Evolutionary conservation across 1,284 basidiomycete genomes (phyloP).

Genomic region (Cutaneotrichosporon dermatis): DNA sequence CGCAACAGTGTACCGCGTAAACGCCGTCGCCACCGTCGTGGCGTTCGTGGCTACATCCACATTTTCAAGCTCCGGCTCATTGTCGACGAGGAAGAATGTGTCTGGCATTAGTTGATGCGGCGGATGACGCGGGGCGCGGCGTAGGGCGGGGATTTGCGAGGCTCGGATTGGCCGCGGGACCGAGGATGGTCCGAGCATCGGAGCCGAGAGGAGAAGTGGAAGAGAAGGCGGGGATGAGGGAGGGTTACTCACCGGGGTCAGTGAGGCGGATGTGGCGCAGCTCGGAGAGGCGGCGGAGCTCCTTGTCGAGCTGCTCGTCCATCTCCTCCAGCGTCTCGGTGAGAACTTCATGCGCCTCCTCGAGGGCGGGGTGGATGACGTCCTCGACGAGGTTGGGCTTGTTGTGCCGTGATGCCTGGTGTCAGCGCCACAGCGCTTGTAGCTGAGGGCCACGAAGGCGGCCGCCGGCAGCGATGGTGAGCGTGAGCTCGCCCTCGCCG

Average conservation of each 20-base stretch:
- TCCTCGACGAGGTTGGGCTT: slow-evolving; percentile 64
- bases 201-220: no score
- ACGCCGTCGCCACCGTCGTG: slow-evolving; percentile 84
- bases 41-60: slow-evolving; percentile 91
- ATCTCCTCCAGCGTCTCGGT: slow-evolving; percentile 81
- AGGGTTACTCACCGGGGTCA: slow-evolving; percentile 69
- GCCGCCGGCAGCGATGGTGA: no score
- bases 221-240: no score
- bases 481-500: no score
- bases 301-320: slow-evolving; percentile 80
- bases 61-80: slow-evolving; percentile 71
- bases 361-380: slow-evolving; percentile 68
- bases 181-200: no score
- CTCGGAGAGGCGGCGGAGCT: slow-evolving; percentile 71
- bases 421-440: no score
- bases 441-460: no score
- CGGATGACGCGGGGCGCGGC: no score
- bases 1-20: slow-evolving; percentile 90
- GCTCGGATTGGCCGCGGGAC: no score
- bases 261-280: slow-evolving; percentile 68
- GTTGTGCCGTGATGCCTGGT: slow-evolving; percentile 60
- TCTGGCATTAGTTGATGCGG: slow-evolving; percentile 55
- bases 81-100: slow-evolving; percentile 77
- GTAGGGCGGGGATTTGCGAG: no score
- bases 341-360: slow-evolving; percentile 70